Conservation (phyloP, 331 rosid species). For the Cydonia oblonga region DNA sequence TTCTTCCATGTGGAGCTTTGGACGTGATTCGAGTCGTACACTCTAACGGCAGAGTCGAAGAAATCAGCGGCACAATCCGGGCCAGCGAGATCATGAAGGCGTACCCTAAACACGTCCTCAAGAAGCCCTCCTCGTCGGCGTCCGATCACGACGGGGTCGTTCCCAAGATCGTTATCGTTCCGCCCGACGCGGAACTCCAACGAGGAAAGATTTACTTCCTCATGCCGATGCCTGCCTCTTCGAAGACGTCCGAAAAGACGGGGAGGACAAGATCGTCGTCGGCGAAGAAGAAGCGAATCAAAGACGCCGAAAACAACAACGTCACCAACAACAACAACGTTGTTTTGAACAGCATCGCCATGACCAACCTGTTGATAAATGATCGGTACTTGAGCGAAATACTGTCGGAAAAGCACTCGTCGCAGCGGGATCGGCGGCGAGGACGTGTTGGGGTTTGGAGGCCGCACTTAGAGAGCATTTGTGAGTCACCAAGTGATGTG, state of each 20-base stretch:
- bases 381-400: slow-evolving; percentile 74
- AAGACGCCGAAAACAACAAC: neutral
- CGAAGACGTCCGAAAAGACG: slow-evolving; percentile 16
- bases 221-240: slow-evolving; percentile 46
- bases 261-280: slow-evolving; percentile 10
- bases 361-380: slow-evolving; percentile 39
- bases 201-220: slow-evolving; percentile 99
- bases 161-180: slow-evolving; percentile 70
- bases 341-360: neutral
- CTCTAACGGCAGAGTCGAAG: slow-evolving; percentile 72
- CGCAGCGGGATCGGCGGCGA: slow-evolving; percentile 64
- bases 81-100: slow-evolving; percentile 87
- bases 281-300: slow-evolving; percentile 34
- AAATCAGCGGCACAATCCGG: slow-evolving; percentile 56
- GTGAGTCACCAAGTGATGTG: slow-evolving; percentile 59
- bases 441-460: slow-evolving; percentile 96
- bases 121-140: slow-evolving; percentile 58
- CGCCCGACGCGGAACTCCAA: slow-evolving; percentile 84
- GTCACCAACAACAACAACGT: neutral
- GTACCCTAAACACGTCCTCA: slow-evolving; percentile 77
- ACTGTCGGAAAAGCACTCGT: slow-evolving; percentile 71
- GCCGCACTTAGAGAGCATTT: slow-evolving; percentile 81
- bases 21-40: slow-evolving; percentile 91
- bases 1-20: slow-evolving; percentile 85
- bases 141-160: slow-evolving; percentile 40